Conservation (phyloP, 179 eudicot species). For the Silene noctiflora region DNA sequence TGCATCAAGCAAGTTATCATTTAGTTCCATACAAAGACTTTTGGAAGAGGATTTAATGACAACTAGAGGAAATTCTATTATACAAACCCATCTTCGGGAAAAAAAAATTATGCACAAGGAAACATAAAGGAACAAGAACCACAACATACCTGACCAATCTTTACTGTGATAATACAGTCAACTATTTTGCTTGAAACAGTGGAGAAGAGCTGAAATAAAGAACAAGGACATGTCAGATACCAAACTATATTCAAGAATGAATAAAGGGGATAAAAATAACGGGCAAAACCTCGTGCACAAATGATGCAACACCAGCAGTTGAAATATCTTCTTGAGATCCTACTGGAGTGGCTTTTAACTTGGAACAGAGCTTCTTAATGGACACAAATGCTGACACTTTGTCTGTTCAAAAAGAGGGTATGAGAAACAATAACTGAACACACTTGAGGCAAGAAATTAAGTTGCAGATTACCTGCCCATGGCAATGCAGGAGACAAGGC, state of each 20-base stretch:
- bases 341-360: conserved; percentile 36
- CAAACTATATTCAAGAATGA: background rate
- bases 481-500: conserved; percentile 64
- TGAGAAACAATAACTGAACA: conserved; percentile 19
- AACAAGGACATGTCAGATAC: conserved; percentile 16
- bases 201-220: conserved; percentile 51
- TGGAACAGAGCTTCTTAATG: conserved; percentile 70
- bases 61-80: background rate
- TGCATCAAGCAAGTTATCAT: too few relatives aligned
- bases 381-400: conserved; percentile 71
- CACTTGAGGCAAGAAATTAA: conserved; percentile 3
- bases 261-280: background rate
- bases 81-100: background rate
- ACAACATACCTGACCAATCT: conserved; percentile 74
- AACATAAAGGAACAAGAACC: background rate
- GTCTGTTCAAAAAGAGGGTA: conserved; percentile 44
- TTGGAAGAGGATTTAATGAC: background rate
- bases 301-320: conserved; percentile 35
- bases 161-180: conserved; percentile 59
- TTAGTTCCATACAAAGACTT: background rate
- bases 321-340: conserved; percentile 34
- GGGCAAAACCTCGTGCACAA: conserved; percentile 59
- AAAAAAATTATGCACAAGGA: background rate
- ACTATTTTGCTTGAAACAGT: conserved; percentile 56
- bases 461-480: conserved; percentile 62